Percentiles rank a stretch among this genome's conserved stretches.
phyloP scores from a whole-genome alignment of 495 filamentous ascomycete species.

The Daldinia caldariorum region DNA sequence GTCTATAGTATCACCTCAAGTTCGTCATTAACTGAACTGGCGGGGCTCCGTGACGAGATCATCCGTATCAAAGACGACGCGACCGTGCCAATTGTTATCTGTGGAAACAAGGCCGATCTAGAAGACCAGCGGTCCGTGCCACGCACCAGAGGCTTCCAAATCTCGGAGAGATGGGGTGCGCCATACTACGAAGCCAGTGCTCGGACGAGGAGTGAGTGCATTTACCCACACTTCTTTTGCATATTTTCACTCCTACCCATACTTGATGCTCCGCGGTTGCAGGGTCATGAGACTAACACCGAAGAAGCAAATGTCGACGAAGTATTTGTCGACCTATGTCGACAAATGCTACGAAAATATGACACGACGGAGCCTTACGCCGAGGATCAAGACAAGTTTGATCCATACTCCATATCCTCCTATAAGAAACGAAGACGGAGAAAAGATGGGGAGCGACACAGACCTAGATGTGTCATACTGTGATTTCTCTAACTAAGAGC shows the following conservation, averaged over 20 bases:
- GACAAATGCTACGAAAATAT: conserved; percentile 87
- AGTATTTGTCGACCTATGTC: conserved; percentile 90
- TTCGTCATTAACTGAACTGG: conserved; percentile 85
- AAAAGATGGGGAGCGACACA: conserved; percentile 39
- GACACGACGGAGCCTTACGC: conserved; percentile 56
- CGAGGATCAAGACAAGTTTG: conserved; percentile 52
- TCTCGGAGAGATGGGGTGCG: conserved; percentile 88
- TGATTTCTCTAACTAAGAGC: conserved; percentile 16
- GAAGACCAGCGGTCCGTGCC: conserved; percentile 90
- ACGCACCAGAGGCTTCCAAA: conserved; percentile 81
- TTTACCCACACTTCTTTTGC: conserved; percentile 8
- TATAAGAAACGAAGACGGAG: conserved; percentile 44
- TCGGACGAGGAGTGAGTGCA: conserved; percentile 67
- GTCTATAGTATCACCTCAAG: conserved; percentile 96
- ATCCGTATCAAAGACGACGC: conserved; percentile 96
- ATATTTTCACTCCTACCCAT: conserved; percentile 20
- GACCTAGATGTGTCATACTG: conserved; percentile 49
- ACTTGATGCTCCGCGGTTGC: conserved; percentile 6
- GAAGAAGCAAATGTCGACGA: conserved; percentile 87
- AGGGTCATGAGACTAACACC: conserved; percentile 13
- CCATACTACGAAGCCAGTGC: conserved; percentile 97
- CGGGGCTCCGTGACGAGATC: conserved; percentile 92
- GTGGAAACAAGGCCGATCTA: conserved; percentile 96
- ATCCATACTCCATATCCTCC: conserved; percentile 47
- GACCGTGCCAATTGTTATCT: conserved; percentile 90